Conservation (phyloP, 495 filamentous ascomycete genomes). For the Xylaria venustula region DNA sequence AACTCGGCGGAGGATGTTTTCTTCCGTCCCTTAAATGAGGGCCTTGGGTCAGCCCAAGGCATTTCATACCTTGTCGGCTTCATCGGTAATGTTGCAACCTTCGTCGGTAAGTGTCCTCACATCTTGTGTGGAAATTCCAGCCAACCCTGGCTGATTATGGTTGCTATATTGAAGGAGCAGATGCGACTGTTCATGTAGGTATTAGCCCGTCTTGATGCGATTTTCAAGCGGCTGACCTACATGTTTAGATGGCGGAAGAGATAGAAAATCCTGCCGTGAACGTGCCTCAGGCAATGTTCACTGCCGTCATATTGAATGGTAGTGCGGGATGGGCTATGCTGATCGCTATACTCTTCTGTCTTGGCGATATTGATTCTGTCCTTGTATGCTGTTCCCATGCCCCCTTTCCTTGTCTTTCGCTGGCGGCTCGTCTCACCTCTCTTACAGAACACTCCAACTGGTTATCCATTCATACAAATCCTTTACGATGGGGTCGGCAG, state of each 20-base stretch:
- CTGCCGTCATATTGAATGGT: conserved; percentile 47
- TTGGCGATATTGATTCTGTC: conserved; percentile 47
- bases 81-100: conserved; percentile 24
- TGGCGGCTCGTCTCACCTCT: not conserved
- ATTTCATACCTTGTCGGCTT: conserved; percentile 55
- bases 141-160: not conserved
- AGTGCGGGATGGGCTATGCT: conserved; percentile 50
- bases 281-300: conserved; percentile 55
- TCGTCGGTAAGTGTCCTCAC: conserved; percentile 34
- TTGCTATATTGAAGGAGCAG: conserved; percentile 31
- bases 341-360: conserved; percentile 51
- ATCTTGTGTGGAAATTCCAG: not conserved
- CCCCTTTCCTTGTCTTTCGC: not conserved
- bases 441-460: conserved; percentile 30
- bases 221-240: not conserved
- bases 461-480: conserved; percentile 56
- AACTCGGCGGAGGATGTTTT: conserved; percentile 49
- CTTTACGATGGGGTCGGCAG: conserved; percentile 47
- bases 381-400: conserved; percentile 1
- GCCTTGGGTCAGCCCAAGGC: conserved; percentile 52
- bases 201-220: not conserved
- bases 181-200: conserved; percentile 50
- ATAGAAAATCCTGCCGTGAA: conserved; percentile 52
- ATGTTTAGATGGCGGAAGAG: conserved; percentile 51
- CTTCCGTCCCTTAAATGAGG: conserved; percentile 51